A percentile compares a stretch with the other conserved stretches of the same genome.
Conservation (phyloP, 2,329 filamentous ascomycete species). For the Aaosphaeria arxii region DNA sequence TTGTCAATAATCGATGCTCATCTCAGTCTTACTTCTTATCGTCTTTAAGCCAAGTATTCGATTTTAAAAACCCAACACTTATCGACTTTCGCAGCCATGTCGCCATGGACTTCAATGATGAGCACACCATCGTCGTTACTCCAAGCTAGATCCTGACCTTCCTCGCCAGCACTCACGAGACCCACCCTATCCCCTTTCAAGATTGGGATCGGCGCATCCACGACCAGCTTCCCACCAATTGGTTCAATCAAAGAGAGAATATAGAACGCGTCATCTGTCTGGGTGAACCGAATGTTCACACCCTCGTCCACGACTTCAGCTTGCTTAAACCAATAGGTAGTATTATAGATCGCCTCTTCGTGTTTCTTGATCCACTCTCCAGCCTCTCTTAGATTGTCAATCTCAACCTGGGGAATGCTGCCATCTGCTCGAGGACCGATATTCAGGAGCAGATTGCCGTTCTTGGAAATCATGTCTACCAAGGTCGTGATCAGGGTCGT, state of each 20-base stretch:
- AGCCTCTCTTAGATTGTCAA: constrained; percentile 48
- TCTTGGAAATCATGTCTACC: constrained; percentile 54
- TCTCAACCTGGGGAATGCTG: constrained; percentile 50
- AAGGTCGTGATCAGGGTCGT: constrained; percentile 46
- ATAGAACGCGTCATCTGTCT: constrained; percentile 53
- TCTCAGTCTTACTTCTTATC: too few relatives aligned
- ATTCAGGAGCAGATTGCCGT: constrained; percentile 57
- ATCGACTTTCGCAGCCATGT: constrained; percentile 6
- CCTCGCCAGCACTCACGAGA: constrained; percentile 36
- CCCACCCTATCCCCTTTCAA: constrained; percentile 43
- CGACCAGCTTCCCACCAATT: constrained; percentile 29
- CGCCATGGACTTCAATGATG: constrained; percentile 3
- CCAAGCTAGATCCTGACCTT: constrained; percentile 16
- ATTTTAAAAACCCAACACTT: constrained; percentile 13
- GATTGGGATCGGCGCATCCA: constrained; percentile 39
- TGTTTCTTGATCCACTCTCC: constrained; percentile 55
- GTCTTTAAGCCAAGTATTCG: constrained; percentile 2
- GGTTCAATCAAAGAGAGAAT: constrained; percentile 46
- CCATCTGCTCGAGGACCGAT: constrained; percentile 57
- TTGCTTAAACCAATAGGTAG: constrained; percentile 53
- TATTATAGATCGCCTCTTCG: constrained; percentile 56
- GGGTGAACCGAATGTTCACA: constrained; percentile 50
- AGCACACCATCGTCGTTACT: constrained; percentile 2
- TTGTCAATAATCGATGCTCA: too few relatives aligned
- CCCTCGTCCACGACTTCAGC: constrained; percentile 38